These are phyloP conservation scores for Phytophthora chlamydospora DNA, from an alignment of 352 stramenopile species.

Conservation along the genomic window DNA sequence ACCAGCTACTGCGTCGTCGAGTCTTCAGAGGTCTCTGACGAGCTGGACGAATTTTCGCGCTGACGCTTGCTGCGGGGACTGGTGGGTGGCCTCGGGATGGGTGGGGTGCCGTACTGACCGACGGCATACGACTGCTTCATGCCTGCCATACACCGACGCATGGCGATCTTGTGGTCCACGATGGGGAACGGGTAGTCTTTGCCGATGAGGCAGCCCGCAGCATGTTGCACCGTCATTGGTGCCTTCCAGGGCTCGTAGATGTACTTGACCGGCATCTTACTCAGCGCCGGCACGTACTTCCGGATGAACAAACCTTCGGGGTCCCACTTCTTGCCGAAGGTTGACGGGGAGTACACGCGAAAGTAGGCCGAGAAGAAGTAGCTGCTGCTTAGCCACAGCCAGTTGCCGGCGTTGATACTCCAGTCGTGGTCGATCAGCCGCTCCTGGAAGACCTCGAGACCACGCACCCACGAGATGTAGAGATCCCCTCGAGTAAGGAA, in stretches of 20 bases:
- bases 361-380: slow-evolving; percentile 99
- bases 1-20: slow-evolving; percentile 19
- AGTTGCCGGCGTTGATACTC: slow-evolving; percentile 98
- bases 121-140: slow-evolving; percentile 92
- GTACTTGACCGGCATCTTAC: slow-evolving; percentile 94
- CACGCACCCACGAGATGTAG: slow-evolving; percentile 95
- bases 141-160: slow-evolving; percentile 90
- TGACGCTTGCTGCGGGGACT: slow-evolving; percentile 40
- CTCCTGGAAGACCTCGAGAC: slow-evolving; percentile 92
- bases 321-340: slow-evolving; percentile 97
- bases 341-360: slow-evolving; percentile 94
- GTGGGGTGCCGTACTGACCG: slow-evolving; percentile 37
- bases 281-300: slow-evolving; percentile 93
- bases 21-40: slow-evolving; percentile 42
- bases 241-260: slow-evolving; percentile 98
- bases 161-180: slow-evolving; percentile 92
- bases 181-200: slow-evolving; percentile 96
- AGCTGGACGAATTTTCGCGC: slow-evolving; percentile 40
- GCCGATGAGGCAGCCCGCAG: slow-evolving; percentile 87
- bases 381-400: slow-evolving; percentile 95
- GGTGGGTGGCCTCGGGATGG: slow-evolving; percentile 12
- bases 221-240: slow-evolving; percentile 86
- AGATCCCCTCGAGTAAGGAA: slow-evolving; percentile 98
- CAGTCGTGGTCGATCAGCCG: slow-evolving; percentile 97
- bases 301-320: slow-evolving; percentile 91